Base-by-base conservation (phyloP, 2,329 filamentous ascomycete species). In the Neurospora crassa region DNA sequence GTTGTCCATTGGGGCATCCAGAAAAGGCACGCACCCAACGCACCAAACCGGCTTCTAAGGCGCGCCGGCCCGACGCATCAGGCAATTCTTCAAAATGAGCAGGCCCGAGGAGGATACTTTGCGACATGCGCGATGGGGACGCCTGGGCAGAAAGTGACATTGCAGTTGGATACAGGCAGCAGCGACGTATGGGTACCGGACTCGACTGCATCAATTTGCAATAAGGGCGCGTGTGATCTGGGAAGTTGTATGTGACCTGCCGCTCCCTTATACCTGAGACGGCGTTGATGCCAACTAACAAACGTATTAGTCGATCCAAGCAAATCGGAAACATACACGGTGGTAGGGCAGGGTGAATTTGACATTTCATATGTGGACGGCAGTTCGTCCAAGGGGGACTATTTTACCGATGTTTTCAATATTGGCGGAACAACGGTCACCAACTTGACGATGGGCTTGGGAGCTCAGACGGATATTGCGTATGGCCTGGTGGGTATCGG, bases 91-190 rank as follows among this genome's bases (percentile, higher is more conserved):
- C 77, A 76, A 24, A 87, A 88, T 74, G 79, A 85, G 70, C 75
- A 78, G 69, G 74, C 75, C 8, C 76, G 80, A 67, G 87, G 87
- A 43, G 81, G 84, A 43, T 90, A 90, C 77, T 89, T 88, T 75
- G 84, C 86, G 20, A 84, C 84, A 29, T 85, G 89, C 72, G 79
- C 81, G 37, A 77, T 91, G 34, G 89, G 89, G 20, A 89, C 85
- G 7, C 88, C 89, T 0, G 79, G 80, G 14, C 89, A 91, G 76
- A 79, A 84, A 4, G 72, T 91, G 53, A 85, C 83, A 1, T 79
- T 91, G 69, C 87, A 89, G 77, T 82, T 91, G 67, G 89, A 91
- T 78, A 91, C 89, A 0, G 89, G 88, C 59, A 90, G 87, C 76
- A 89, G 87, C 73, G 89, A 91, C 79, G 84, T 88, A 29, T 91